Evolutionary conservation across 495 filamentous ascomycete genomes (phyloP), one percentile per base, ranked within the genome.

Genomic region (Trichoderma orchidacearum): DNA sequence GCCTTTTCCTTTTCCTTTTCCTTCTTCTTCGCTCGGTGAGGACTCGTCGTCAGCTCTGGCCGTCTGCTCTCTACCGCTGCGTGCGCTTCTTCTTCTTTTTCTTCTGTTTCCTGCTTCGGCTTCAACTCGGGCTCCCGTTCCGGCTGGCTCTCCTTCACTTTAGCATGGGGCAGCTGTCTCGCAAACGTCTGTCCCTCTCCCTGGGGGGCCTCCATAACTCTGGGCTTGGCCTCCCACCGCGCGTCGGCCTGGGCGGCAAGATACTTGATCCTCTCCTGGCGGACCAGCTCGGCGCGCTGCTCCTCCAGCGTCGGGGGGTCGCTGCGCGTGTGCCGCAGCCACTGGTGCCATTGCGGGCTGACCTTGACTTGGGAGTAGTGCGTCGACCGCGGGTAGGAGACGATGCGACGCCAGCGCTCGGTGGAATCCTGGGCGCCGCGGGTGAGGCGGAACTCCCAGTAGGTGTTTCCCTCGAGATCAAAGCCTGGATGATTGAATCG

Each of bases 331-430:
- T 94, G 80, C 34, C 94, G 89, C 12, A 98, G 84, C 93, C 93
- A 98, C 67, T 96, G 92, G 68, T 92, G 88, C 93, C 93, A 98
- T 73, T 86, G 83, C 1, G 92, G 86, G 72, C 73, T 61, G 56
- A 75, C 65, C 7, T 58, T 56, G 30, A 94, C 80, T 53, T 92
- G 85, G 62, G 74, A 76, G 66, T 79, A 80, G 61, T 88, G 85
- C 1, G 79, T 80, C 52, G 74, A 73, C 0, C 74, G 72, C 0
- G 73, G 75, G 61, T 71, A 87, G 58, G 83, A 73, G n/a, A 94
- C 85, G 30, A 96, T 94, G 56, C 78, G 75, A 5, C 78, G 72
- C 67, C 70, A 70, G 41, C 71, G 71, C 9, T 34, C 78, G 72
- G 18, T 82, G 69, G 35, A 70, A 15, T 28, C 53, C n/a, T 68